Evolutionary conservation across 805 yeast genomes (phyloP), one percentile per base, ranked within the genome.

Genomic region (Candida boleticola): DNA sequence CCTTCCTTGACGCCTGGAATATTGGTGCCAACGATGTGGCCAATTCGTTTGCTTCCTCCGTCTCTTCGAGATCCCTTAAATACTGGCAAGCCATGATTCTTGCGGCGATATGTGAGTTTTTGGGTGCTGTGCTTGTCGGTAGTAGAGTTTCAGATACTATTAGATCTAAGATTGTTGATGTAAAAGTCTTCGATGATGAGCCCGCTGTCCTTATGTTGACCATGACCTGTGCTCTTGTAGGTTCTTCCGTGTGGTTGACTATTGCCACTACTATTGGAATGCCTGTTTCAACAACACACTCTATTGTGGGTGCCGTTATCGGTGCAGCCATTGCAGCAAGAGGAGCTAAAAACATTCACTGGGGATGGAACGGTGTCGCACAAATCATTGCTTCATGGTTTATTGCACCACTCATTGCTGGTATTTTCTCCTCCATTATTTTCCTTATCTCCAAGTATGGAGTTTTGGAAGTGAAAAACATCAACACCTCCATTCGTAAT

Each of bases 11-110:
- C 63, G 90, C 89, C 3, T 84, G 80, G 74, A 83, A 83, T 59
- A 83, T 83, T 51, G 90, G 90, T 39, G 92, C 90, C 23, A 84
- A 85, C 55, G 92, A 84, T 68, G 89, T 84, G 44, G 84, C 90
- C 13, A 84, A 85, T 68, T 84, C 92, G 1, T 84, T 82, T 55
- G 84, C 92, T 1, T 83, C 90, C 2, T 77, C 90, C 0, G 81
- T 84, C 4, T 80, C 89, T 11, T 82, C 90, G 10, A 68, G 85
- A 51, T 74, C 88, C 13, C 65, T 84, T 49, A 76, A 76, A 42
- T 82, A 82, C 58, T 77, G 83, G 80, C 92, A 84, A 61, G 90
- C 89, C 14, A 81, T 82, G 87, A 51, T 82, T 27, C 63, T 85
- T 32, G 88, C 88, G 0, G 84, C 80, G 29, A 53, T 82, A 34